Evolutionary conservation across 2,329 filamentous ascomycete species (phyloP).

Genomic region (Domatiomyces globalis): DNA sequence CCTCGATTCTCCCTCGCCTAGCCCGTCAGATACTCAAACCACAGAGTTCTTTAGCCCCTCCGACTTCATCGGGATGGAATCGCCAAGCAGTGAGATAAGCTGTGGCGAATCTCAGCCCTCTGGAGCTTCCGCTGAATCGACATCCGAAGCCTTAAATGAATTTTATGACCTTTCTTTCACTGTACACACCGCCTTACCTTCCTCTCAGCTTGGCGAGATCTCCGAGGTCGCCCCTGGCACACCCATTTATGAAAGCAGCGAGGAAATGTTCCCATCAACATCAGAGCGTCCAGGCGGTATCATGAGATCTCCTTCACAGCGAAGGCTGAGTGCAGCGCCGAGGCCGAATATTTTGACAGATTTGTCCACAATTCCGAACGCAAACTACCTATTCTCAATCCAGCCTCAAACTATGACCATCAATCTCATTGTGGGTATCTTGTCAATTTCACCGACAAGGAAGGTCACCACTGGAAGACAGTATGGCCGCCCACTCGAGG

Average conservation of each 20-base stretch:
- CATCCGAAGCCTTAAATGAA: constrained; percentile 37
- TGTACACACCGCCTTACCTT: constrained; percentile 50
- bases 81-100: constrained; percentile 15
- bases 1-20: constrained; percentile 6
- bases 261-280: constrained; percentile 14
- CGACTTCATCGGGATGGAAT: constrained; percentile 11
- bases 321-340: constrained; percentile 12
- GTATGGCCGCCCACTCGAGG: constrained; percentile 30
- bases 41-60: constrained; percentile 15
- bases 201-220: constrained; percentile 40
- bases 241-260: constrained; percentile 16
- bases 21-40: constrained; percentile 12
- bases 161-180: constrained; percentile 71
- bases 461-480: constrained; percentile 50
- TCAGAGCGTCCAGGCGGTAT: constrained; percentile 10
- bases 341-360: constrained; percentile 38
- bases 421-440: constrained; percentile 66
- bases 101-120: constrained; percentile 15
- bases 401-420: constrained; percentile 68
- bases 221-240: constrained; percentile 15
- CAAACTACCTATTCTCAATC: constrained; percentile 50
- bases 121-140: constrained; percentile 11
- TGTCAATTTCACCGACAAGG: constrained; percentile 55
- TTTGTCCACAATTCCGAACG: constrained; percentile 56
- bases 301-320: constrained; percentile 15